Base-by-base conservation (phyloP, 164 flowering plant genomes). In the Liriodendron chinense region DNA sequence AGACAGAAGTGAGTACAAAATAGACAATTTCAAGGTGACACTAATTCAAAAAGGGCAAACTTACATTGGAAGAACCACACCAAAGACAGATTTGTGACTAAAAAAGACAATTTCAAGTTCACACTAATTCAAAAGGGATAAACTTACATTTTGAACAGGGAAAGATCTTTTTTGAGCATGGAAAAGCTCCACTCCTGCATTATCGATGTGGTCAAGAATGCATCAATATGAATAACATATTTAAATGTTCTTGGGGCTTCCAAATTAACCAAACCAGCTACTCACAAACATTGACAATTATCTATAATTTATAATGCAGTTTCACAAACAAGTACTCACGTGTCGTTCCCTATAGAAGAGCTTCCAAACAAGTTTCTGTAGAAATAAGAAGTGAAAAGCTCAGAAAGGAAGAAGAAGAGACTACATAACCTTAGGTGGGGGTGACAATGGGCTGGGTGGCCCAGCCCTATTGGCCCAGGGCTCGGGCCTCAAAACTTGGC, bases 61-160 rank as follows among this genome's bases (percentile, higher is more conserved):
- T 53, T 16, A 53, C 59, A 53, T 53, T 53, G 59, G 18, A 34
- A 34, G 43, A 34, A 34, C 43, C 43, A 34, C 7, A 0, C 43
- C 43, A 34, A 34, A 34, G 43, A 34, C 43, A 34, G 43, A 34
- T 34, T 34, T 34, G 43, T 4, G 43, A 24, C 20, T 49, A 1
- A 2, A 69, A 48, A 67, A 67, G 14, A 47, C 25, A n/a, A 2
- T 53, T 53, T 12, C 16, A 53, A 16, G 59, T 53, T 53, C 18
- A 12, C 59, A 53, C 43, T 34, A 53, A 53, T 53, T 53, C 18
- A 16, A 14, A 53, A 12, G 59, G 13, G 18, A 20, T 34, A 53
- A n/a, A 80, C 92, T 84, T 86, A 92, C 97, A 78, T 65, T 64
- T 78, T 23, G 90, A 87, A 78, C 97, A 92, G 8, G 12, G 75